phyloP scores from a whole-genome alignment of 352 stramenopile genomes.

The Globisporangium carolinianum region DNA sequence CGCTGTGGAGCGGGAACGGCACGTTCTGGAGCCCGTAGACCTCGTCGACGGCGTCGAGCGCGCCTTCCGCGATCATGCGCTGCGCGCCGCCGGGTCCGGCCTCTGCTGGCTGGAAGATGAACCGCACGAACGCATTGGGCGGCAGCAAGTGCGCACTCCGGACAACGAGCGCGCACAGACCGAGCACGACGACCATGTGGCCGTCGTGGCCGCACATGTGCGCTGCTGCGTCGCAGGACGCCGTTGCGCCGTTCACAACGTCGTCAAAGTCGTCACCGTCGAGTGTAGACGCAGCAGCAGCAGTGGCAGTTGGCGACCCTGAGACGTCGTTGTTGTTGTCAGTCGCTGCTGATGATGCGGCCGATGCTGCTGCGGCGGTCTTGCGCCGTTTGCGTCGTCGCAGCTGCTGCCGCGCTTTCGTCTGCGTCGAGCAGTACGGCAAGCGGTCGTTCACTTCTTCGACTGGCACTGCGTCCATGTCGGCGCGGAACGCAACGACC shows the following conservation, averaged over 20 bases:
- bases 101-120: constrained; percentile 96
- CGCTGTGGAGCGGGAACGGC: constrained; percentile 83
- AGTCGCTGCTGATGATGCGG: constrained; percentile 19
- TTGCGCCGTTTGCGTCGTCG: constrained; percentile 71
- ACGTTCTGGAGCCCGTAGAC: constrained; percentile 93
- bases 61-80: constrained; percentile 91
- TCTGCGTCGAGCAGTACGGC: constrained; percentile 70
- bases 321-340: not conserved
- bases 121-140: constrained; percentile 73
- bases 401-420: constrained; percentile 41
- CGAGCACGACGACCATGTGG: constrained; percentile 93
- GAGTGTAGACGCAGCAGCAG: constrained; percentile 10
- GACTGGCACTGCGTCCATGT: constrained; percentile 96
- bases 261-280: constrained; percentile 24
- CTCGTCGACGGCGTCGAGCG: constrained; percentile 81
- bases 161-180: constrained; percentile 77
- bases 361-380: constrained; percentile 23
- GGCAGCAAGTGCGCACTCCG: constrained; percentile 64
- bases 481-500: constrained; percentile 89
- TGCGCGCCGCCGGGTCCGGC: constrained; percentile 87
- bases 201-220: constrained; percentile 96
- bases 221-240: constrained; percentile 23
- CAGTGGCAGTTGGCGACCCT: constrained; percentile 10
- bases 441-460: constrained; percentile 75
- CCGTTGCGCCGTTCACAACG: constrained; percentile 1